Evolutionary conservation across 2,329 filamentous ascomycete genomes (phyloP), one percentile per base, ranked within the genome.

Genomic region (Lecanicillium sp.): DNA sequence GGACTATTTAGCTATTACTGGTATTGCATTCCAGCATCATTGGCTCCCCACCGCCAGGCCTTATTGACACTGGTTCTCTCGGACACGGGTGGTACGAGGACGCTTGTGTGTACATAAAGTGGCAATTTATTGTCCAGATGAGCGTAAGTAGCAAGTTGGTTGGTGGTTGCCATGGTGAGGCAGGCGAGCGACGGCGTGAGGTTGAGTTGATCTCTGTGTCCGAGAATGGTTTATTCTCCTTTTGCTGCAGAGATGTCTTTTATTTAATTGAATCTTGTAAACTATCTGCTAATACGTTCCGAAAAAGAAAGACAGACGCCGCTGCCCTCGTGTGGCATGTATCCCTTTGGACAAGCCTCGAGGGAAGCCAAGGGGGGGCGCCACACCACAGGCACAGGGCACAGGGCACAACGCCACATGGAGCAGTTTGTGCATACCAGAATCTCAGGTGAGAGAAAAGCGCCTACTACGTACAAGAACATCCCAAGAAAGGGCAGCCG

Each of bases 401-500:
- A n/a, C n/a, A n/a, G n/a, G n/a, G n/a, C n/a, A n/a, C n/a, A n/a
- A n/a, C n/a, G n/a, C n/a, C n/a, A n/a, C n/a, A n/a, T n/a, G n/a
- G n/a, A n/a, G n/a, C n/a, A n/a, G n/a, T n/a, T n/a, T n/a, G n/a
- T n/a, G n/a, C n/a, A n/a, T n/a, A n/a, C n/a, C n/a, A n/a, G n/a
- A n/a, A n/a, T n/a, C n/a, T n/a, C n/a, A n/a, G n/a, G n/a, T n/a
- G n/a, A n/a, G n/a, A n/a, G n/a, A n/a, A n/a, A n/a, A n/a, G n/a
- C n/a, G n/a, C n/a, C n/a, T n/a, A n/a, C n/a, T n/a, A n/a, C n/a
- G n/a, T n/a, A n/a, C n/a, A n/a, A n/a, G n/a, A n/a, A n/a, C n/a
- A n/a, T n/a, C 17, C 44, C 36, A 35, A 35, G 24, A 1, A 40
- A 47, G 44, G 44, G 44, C 37, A 47, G 27, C 20, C 44, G 15